Evolutionary conservation across 139 green algal genomes (phyloP).

Genomic region (Tetraselmis chui): DNA sequence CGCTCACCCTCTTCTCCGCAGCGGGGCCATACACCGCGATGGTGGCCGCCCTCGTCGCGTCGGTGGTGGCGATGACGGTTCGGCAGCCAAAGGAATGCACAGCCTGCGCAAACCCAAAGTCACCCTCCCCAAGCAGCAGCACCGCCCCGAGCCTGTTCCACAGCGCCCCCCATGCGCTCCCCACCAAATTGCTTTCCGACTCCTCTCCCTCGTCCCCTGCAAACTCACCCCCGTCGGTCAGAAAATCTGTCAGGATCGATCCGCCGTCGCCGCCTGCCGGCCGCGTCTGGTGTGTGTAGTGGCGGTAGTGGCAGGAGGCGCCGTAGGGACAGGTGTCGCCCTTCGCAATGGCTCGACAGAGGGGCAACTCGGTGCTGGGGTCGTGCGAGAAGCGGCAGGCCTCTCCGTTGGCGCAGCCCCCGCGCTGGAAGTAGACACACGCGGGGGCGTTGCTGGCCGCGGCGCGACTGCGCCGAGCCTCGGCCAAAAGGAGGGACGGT

Average conservation of each 20-base stretch:
- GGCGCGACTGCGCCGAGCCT: too few relatives aligned
- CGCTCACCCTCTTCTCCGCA: constrained; percentile 1
- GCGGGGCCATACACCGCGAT: background rate
- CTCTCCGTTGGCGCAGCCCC: background rate
- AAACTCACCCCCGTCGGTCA: too few relatives aligned
- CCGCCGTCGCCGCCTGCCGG: too few relatives aligned
- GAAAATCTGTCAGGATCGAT: too few relatives aligned
- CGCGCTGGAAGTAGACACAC: constrained; percentile 1
- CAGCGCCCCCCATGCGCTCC: background rate
- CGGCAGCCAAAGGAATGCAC: constrained; percentile 1
- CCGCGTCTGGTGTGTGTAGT: background rate
- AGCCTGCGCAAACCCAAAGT: constrained; percentile 27
- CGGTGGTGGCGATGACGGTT: constrained; percentile 3
- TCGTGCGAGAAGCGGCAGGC: constrained; percentile 15
- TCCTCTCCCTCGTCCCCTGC: too few relatives aligned
- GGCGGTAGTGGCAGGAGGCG: constrained; percentile 1
- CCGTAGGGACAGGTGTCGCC: background rate
- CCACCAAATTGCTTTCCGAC: too few relatives aligned
- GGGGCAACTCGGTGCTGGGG: background rate
- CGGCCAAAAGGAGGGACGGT: too few relatives aligned
- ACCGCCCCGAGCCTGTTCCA: background rate
- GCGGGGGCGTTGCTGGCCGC: too few relatives aligned
- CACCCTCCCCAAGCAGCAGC: constrained; percentile 34
- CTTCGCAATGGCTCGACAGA: constrained; percentile 7
- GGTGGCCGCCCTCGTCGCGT: constrained; percentile 2